phyloP scores from a whole-genome alignment of 306 rosid species.

The Prunus campanulata region DNA sequence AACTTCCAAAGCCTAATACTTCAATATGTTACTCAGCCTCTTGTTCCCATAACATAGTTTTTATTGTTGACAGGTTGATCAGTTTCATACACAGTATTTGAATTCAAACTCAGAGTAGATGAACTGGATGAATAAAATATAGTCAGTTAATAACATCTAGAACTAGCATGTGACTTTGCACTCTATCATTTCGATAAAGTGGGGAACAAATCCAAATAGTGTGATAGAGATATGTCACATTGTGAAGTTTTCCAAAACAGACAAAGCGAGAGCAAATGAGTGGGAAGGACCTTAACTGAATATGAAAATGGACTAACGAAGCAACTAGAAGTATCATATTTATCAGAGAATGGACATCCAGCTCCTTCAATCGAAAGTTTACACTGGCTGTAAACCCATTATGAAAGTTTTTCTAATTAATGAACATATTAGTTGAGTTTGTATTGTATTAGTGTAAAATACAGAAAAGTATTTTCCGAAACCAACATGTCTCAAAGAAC shows the following conservation, averaged over 20 bases:
- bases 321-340: not conserved
- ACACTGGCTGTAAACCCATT: not conserved
- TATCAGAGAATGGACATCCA: not conserved
- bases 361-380: not conserved
- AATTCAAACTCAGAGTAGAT: not conserved
- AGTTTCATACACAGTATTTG: not conserved
- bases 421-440: not conserved
- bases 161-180: not conserved
- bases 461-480: not conserved
- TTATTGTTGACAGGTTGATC: not conserved
- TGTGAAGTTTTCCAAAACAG: not conserved
- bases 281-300: not conserved
- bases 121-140: not conserved
- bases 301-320: not conserved
- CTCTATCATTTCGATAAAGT: not conserved
- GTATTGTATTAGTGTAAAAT: not conserved
- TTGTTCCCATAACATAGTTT: not conserved
- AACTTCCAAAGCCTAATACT: not conserved
- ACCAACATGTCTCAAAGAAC: not conserved
- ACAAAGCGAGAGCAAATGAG: not conserved
- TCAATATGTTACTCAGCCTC: not conserved
- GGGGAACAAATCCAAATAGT: not conserved
- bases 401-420: not conserved
- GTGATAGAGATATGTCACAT: not conserved
- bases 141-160: not conserved